Conservation (phyloP, 106 monocot species). For the Hemerocallis citrina region DNA sequence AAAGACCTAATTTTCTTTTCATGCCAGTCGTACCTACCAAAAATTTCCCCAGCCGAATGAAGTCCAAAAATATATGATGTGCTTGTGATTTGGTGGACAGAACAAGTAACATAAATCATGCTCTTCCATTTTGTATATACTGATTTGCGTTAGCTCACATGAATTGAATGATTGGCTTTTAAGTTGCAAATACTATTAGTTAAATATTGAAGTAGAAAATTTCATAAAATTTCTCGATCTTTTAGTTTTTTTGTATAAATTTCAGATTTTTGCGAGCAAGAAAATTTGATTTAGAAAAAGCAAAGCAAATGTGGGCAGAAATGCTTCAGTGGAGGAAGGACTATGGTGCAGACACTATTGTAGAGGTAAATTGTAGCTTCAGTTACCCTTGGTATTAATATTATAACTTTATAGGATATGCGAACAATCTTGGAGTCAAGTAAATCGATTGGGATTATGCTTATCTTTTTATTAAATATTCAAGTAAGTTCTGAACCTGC, state of each 20-base stretch:
- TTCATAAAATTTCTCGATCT: not conserved
- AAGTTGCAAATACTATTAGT: not conserved
- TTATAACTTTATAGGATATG: not conserved
- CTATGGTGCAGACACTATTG: conserved; percentile 36
- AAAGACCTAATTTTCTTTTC: not conserved
- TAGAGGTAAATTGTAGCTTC: conserved; percentile 29
- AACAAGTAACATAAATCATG: too few species aligned
- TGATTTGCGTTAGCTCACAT: too few species aligned
- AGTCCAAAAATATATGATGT: not conserved
- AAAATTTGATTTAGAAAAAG: conserved; percentile 68
- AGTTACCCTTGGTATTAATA: not conserved
- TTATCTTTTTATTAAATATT: not conserved
- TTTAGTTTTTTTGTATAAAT: not conserved
- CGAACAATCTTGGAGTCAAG: not conserved
- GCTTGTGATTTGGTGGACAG: not conserved
- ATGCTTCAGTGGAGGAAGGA: conserved; percentile 68
- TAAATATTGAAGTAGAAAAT: not conserved
- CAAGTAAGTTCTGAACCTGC: not conserved
- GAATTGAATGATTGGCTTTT: not conserved
- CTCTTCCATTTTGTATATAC: too few species aligned
- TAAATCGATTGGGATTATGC: not conserved
- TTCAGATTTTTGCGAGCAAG: conserved; percentile 55
- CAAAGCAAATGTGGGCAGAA: conserved; percentile 61
- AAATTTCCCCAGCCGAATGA: not conserved
- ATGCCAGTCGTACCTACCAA: not conserved